phyloP scores from a whole-genome alignment of 1,139 yeast genomes.

The Pichia sp. region DNA sequence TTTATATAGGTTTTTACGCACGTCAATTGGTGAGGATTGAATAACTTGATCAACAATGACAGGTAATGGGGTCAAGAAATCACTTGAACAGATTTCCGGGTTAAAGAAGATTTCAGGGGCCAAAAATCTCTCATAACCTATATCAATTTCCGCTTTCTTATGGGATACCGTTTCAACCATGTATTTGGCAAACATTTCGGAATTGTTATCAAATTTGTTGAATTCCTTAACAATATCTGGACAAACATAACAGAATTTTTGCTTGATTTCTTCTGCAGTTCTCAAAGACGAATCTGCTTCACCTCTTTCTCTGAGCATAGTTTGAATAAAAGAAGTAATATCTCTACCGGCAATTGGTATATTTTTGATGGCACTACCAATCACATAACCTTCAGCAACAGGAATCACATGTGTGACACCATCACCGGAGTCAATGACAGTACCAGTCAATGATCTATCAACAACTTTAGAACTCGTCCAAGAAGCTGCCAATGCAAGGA shows the following conservation, averaged over 20 bases:
- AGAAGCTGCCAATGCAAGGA: conserved; percentile 94
- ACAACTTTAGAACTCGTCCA: conserved; percentile 97
- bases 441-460: conserved; percentile 94
- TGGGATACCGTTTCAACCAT: conserved; percentile 77
- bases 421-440: conserved; percentile 93
- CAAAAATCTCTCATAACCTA: conserved; percentile 93
- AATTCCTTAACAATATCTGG: conserved; percentile 97
- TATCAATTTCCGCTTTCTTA: conserved; percentile 69
- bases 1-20: conserved; percentile 90
- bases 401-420: conserved; percentile 99
- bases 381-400: conserved; percentile 98
- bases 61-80: conserved; percentile 92
- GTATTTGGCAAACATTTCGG: conserved; percentile 90
- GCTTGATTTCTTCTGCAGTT: conserved; percentile 95
- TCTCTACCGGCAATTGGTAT: conserved; percentile 99
- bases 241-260: conserved; percentile 92
- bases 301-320: conserved; percentile 91
- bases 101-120: conserved; percentile 99
- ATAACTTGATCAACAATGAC: conserved; percentile 91
- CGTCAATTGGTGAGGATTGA: conserved; percentile 95
- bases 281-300: conserved; percentile 88
- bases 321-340: conserved; percentile 88
- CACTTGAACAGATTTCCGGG: conserved; percentile 94
- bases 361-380: conserved; percentile 93
- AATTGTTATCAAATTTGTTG: conserved; percentile 87